phyloP scores from a whole-genome alignment of 441 rosid genomes.

The Pelargonium exstipulatum region DNA sequence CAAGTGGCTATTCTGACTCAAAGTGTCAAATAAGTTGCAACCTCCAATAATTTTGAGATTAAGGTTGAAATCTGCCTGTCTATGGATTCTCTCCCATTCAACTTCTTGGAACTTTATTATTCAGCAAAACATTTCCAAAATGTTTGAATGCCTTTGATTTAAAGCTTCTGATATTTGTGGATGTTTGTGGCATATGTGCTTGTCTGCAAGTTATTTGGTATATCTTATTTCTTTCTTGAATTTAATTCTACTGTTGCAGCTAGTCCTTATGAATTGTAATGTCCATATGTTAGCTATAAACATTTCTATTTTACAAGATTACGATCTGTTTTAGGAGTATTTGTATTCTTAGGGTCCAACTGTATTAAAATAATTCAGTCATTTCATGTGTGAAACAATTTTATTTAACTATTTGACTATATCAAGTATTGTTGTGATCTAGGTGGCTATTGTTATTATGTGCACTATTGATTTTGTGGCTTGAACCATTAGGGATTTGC shows the following conservation, averaged over 20 bases:
- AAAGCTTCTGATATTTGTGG: not conserved
- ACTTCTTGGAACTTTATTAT: not conserved
- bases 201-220: not conserved
- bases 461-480: conserved; percentile 7
- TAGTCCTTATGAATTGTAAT: not conserved
- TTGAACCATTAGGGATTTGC: not conserved
- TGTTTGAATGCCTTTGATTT: not conserved
- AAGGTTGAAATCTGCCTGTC: conserved; percentile 1
- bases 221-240: not conserved
- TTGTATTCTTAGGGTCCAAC: not conserved
- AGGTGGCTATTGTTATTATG: not conserved
- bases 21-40: not conserved
- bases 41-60: not conserved
- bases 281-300: not conserved
- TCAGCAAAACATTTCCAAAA: not conserved
- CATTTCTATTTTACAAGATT: not conserved
- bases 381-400: not conserved
- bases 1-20: not conserved
- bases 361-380: not conserved
- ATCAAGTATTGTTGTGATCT: not conserved
- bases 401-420: not conserved
- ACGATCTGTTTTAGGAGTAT: conserved; percentile 1
- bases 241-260: not conserved
- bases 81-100: not conserved
- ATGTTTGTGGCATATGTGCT: not conserved